Conservation (phyloP, 1,284 basidiomycete species). For the Cutaneotrichosporon sp. region DNA sequence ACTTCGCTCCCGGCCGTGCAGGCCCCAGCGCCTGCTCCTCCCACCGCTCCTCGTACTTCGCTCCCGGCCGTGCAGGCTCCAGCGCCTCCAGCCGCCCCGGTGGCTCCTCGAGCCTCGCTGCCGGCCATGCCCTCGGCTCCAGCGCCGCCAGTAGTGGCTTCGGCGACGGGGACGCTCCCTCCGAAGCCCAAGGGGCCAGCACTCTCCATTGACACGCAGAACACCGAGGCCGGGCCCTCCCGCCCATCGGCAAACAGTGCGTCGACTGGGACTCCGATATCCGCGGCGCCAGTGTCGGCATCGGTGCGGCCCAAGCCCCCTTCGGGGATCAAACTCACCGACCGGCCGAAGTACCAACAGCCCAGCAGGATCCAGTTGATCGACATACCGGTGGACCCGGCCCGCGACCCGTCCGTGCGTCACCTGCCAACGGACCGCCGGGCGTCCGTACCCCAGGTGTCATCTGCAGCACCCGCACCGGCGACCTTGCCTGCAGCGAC, state of each 20-base stretch:
- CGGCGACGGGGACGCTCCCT: too few relatives aligned
- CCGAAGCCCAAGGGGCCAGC: neutral
- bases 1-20: too few relatives aligned
- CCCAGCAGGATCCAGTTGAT: slow-evolving; percentile 26
- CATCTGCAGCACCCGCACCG: neutral
- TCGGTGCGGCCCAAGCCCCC: neutral
- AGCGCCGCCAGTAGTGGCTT: too few relatives aligned
- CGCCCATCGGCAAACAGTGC: neutral
- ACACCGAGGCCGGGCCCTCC: neutral
- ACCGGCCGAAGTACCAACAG: slow-evolving; percentile 30
- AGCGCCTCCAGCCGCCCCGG: too few relatives aligned
- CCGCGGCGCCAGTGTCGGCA: neutral
- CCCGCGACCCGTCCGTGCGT: neutral
- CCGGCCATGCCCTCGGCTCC: too few relatives aligned
- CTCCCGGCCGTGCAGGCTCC: neutral
- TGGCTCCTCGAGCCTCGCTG: too few relatives aligned
- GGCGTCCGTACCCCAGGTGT: neutral
- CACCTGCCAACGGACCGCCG: neutral
- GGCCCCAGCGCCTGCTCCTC: neutral
- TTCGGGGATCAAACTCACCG: neutral
- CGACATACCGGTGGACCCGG: slow-evolving; percentile 20
- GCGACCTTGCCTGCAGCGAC: neutral
- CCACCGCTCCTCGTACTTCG: neutral
- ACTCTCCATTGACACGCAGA: neutral
- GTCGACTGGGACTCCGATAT: neutral